Percentiles rank a stretch among this genome's conserved stretches.
Conservation (phyloP, 2,329 filamentous ascomycete genomes). For the Coniochaeta sp. region DNA sequence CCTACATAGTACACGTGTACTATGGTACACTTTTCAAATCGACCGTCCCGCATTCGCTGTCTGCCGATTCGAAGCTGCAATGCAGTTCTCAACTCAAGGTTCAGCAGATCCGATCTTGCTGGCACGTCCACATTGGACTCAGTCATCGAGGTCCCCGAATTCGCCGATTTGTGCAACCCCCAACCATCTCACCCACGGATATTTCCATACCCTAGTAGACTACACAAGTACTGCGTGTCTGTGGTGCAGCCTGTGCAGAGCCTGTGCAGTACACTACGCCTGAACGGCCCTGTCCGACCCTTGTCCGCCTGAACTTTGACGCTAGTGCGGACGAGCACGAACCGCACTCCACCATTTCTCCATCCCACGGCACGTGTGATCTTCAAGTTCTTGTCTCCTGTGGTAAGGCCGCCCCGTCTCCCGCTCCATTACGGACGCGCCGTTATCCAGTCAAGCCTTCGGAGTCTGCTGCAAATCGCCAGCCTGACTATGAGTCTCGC, state of each 20-base stretch:
- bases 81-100: background rate
- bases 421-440: background rate
- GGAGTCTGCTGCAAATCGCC: background rate
- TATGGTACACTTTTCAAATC: too few relatives aligned
- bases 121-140: too few relatives aligned
- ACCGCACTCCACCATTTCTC: background rate
- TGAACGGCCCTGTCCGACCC: background rate
- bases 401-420: too few relatives aligned
- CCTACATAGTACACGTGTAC: too few relatives aligned
- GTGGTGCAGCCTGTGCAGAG: too few relatives aligned
- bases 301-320: background rate
- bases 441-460: background rate
- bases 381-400: too few relatives aligned
- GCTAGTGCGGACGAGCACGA: background rate
- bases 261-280: too few relatives aligned
- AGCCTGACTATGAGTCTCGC: too few relatives aligned
- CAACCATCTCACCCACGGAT: background rate
- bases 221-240: too few relatives aligned
- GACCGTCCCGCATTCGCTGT: background rate
- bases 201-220: too few relatives aligned
- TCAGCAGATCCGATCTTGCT: too few relatives aligned
- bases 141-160: background rate
- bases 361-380: background rate
- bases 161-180: conserved; percentile 1
- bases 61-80: background rate